These are phyloP conservation scores for Colletotrichum sojae DNA, from an alignment of 2,329 filamentous ascomycete genomes.

Conservation along the genomic window DNA sequence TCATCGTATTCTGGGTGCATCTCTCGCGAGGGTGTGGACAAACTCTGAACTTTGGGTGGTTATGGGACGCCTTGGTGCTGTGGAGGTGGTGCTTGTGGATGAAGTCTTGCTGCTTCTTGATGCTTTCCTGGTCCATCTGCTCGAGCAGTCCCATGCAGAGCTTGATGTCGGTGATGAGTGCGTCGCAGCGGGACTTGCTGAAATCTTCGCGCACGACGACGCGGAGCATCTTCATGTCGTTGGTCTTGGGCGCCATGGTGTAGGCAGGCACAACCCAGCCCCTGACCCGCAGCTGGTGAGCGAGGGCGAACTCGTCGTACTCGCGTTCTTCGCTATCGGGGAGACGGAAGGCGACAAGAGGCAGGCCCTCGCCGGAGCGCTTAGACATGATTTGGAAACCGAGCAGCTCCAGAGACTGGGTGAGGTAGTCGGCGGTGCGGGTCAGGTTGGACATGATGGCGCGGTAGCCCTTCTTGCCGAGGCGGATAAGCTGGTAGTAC, in stretches of 20 bases:
- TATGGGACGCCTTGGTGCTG: slow-evolving; percentile 67
- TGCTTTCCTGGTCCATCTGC: slow-evolving; percentile 79
- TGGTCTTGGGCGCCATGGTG: slow-evolving; percentile 93
- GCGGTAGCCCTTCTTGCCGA: slow-evolving; percentile 92
- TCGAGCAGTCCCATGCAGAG: slow-evolving; percentile 80
- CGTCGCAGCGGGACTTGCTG: slow-evolving; percentile 83
- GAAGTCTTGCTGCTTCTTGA: slow-evolving; percentile 79
- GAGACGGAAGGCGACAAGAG: slow-evolving; percentile 87
- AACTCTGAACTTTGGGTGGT: slow-evolving; percentile 65
- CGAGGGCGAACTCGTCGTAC: slow-evolving; percentile 83
- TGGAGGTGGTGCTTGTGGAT: slow-evolving; percentile 70
- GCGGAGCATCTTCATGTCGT: slow-evolving; percentile 89
- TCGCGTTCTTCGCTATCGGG: slow-evolving; percentile 63
- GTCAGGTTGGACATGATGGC: slow-evolving; percentile 96
- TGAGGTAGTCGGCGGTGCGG: slow-evolving; percentile 89
- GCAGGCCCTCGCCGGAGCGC: slow-evolving; percentile 81
- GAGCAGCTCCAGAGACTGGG: slow-evolving; percentile 77
- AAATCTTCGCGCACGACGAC: slow-evolving; percentile 96
- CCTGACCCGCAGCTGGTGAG: slow-evolving; percentile 87
- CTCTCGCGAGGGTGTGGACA: slow-evolving; percentile 43
- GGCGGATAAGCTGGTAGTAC: slow-evolving; percentile 96
- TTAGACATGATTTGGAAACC: slow-evolving; percentile 93
- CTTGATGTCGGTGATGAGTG: slow-evolving; percentile 83
- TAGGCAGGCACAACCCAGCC: slow-evolving; percentile 97
- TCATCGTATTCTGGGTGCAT: slow-evolving; percentile 3